Evolutionary conservation across 2,329 filamentous ascomycete genomes (phyloP), one percentile per base, ranked within the genome.

Genomic region (Nemania sp.): DNA sequence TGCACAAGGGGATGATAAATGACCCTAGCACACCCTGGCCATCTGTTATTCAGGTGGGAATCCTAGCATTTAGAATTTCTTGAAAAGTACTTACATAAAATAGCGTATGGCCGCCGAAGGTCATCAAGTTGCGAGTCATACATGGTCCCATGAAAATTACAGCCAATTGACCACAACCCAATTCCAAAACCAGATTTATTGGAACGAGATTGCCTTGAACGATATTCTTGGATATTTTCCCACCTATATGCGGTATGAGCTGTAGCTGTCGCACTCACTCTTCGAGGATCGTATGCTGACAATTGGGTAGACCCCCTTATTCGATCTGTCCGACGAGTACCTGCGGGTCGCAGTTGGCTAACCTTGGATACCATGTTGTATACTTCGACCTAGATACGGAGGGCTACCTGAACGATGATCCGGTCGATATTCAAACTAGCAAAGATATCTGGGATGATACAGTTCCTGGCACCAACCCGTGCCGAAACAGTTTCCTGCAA

Each of bases 1-100:
- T 84, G 55, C 81, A 81, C 71, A 87, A 86, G 74, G 84, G 85
- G 26, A 72, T 80, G 60, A 86, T 87, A 57, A 85, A 87, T 64
- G 80, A 82, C 62, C 75, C 79, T n/a, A 80, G 77, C 1, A 71
- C 66, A 7, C 76, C 77, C 24, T 78, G 77, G 77, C 70, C 69
- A 27, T 69, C 73, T 24, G 68, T 77, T 3, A 77, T 78, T 27
- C 74, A 78, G 72, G 77, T 77, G 71, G 53, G 41, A 5, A 54
- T 52, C 15, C 35, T 26, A 27, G 4, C 27, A 45, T 52, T 57
- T 7, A 27, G 15, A 5, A 2, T 2, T 20, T 38, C 15, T 57
- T 3, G 45, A 53, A 35, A 22, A 41, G 43, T 63, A 51, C 70
- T 76, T 52, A 76, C 65, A 35, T 41, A 15, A 35, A 45, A 52